Evolutionary conservation across 768 basidiomycete species (phyloP), one percentile per base, ranked within the genome.

Genomic region (Serpula lacrymans): DNA sequence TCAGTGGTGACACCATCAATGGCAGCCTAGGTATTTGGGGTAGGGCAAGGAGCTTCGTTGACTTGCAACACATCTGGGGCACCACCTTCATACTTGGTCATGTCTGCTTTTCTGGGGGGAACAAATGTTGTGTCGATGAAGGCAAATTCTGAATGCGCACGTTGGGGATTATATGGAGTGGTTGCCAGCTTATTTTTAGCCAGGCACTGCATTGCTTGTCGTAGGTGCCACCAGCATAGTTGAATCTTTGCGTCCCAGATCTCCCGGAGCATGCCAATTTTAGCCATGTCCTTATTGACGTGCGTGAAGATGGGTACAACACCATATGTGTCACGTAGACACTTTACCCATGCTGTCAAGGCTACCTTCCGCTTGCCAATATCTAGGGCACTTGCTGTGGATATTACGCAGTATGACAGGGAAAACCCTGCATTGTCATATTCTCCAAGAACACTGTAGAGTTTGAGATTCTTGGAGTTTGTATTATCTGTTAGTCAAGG

Each of bases 401-500:
- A 54, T 13, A 58, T 28, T 3, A 58, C 41, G 21, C 45, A 47
- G 36, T 58, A 58, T 23, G 44, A 44, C 7, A 58, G 21, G 1
- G 53, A 57, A 38, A 58, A 51, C 5, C 56, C 56, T 1, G 51
- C 46, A 41, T 43, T 43, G 36, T 58, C 53, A 20, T 48, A 34
- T 41, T 58, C 57, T 2, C 34, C 44, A 26, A 58, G 41, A 14
- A 57, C 39, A 18, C 45, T 44, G 28, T 58, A 58, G 2, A 58
- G 45, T 39, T 58, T 49, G 17, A 58, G 49, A 30, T 55, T 37
- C 28, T 42, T 39, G 1, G 57, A 38, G 22, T 58, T 58, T n/a
- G n/a, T n/a, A n/a, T n/a, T n/a, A n/a, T n/a, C n/a, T n/a, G n/a
- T n/a, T n/a, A n/a, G n/a, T n/a, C n/a, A n/a, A n/a, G n/a, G n/a